Evolutionary conservation across 306 rosid genomes (phyloP).

Genomic region (Ormosia semicastrata): DNA sequence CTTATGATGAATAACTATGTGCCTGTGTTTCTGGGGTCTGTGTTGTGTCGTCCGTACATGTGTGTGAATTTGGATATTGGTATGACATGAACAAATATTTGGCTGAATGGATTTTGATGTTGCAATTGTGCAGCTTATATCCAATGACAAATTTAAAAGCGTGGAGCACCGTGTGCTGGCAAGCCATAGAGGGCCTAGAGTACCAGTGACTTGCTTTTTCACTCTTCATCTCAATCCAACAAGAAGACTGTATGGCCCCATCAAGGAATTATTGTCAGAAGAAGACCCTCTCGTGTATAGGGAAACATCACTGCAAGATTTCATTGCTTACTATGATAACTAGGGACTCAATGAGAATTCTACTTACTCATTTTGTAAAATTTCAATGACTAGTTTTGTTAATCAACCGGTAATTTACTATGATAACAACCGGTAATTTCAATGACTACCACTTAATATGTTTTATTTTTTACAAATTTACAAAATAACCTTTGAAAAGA

Average conservation of each 20-base stretch:
- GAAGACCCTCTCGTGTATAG: slow-evolving; percentile 34
- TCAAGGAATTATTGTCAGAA: slow-evolving; percentile 42
- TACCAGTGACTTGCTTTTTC: slow-evolving; percentile 42
- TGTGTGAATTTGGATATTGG: not conserved
- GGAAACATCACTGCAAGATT: slow-evolving; percentile 30
- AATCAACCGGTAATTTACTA: too few relatives aligned
- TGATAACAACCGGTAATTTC: too few relatives aligned
- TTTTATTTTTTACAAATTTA: too few relatives aligned
- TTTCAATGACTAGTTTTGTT: too few relatives aligned
- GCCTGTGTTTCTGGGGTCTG: not conserved
- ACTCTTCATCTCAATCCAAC: slow-evolving; percentile 18
- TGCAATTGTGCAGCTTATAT: slow-evolving; percentile 10
- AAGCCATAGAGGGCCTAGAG: slow-evolving; percentile 32
- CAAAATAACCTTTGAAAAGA: too few relatives aligned
- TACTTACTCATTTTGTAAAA: slow-evolving; percentile 31
- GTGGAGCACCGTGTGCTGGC: slow-evolving; percentile 45
- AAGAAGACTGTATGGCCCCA: slow-evolving; percentile 32
- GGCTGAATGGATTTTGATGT: not conserved
- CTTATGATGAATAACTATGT: not conserved
- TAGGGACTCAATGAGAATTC: slow-evolving; percentile 40
- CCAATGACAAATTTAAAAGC: slow-evolving; percentile 45
- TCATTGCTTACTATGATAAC: slow-evolving; percentile 11
- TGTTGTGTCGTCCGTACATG: not conserved
- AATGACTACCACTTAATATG: too few relatives aligned
- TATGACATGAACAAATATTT: not conserved